phyloP scores from a whole-genome alignment of 768 basidiomycete species.

The Trametes villosa region DNA sequence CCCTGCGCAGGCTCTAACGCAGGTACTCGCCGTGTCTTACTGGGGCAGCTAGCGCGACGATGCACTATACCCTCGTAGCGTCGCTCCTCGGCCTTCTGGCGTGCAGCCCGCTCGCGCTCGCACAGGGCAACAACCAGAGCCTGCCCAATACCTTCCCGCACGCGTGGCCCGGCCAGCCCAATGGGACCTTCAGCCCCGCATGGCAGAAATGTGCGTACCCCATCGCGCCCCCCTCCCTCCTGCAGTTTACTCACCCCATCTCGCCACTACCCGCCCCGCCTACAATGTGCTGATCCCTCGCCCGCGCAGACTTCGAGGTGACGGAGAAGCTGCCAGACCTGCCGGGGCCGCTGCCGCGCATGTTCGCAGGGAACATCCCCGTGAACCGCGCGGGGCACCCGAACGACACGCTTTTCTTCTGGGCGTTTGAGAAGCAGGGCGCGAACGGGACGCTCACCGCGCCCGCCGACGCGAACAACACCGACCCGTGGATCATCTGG shows the following conservation, averaged over 20 bases:
- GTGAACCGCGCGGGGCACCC: slow-evolving; percentile 34
- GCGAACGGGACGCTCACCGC: slow-evolving; percentile 50
- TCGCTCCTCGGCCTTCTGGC: not conserved
- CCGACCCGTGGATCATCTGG: slow-evolving; percentile 78
- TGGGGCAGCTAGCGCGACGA: not conserved
- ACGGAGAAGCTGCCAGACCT: slow-evolving; percentile 35
- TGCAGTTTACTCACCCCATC: not conserved
- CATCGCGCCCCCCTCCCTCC: not conserved
- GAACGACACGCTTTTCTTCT: slow-evolving; percentile 40
- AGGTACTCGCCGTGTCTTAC: not conserved
- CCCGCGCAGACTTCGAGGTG: slow-evolving; percentile 34
- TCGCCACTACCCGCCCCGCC: not conserved
- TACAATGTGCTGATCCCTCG: too few relatives aligned
- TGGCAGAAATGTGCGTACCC: slow-evolving; percentile 35
- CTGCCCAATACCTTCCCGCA: slow-evolving; percentile 32
- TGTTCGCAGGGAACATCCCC: slow-evolving; percentile 37
- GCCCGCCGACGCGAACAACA: slow-evolving; percentile 34
- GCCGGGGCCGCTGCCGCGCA: slow-evolving; percentile 31
- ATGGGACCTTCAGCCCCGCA: slow-evolving; percentile 27
- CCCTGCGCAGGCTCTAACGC: too few relatives aligned
- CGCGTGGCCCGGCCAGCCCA: slow-evolving; percentile 32
- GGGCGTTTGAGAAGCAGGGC: slow-evolving; percentile 34
- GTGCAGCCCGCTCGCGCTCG: not conserved
- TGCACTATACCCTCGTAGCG: not conserved
- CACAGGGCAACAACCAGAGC: slow-evolving; percentile 5